Evolutionary conservation across 768 basidiomycete species (phyloP).

Genomic region (Podaxis mareebaensis): DNA sequence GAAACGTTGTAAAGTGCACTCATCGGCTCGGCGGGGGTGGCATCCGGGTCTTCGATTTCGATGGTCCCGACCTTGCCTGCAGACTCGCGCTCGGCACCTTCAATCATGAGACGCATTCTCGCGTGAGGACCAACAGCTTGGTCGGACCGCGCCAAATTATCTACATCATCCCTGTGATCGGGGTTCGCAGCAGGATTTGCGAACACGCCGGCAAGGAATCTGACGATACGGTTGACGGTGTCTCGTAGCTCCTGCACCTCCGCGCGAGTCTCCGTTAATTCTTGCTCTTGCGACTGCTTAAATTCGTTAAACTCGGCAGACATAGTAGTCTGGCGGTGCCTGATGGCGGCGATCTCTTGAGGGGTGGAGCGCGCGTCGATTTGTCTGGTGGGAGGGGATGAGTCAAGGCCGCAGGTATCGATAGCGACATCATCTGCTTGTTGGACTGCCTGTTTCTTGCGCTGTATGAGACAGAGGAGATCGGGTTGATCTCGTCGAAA

Average conservation of each 20-base stretch:
- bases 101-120: slow-evolving; percentile 68
- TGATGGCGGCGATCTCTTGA: slow-evolving; percentile 84
- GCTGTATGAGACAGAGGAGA: slow-evolving; percentile 81
- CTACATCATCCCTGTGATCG: slow-evolving; percentile 31
- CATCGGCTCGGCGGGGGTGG: too few relatives aligned
- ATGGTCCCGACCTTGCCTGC: slow-evolving; percentile 29
- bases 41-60: slow-evolving; percentile 24
- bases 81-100: slow-evolving; percentile 45
- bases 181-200: slow-evolving; percentile 44
- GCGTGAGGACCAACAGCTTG: slow-evolving; percentile 49
- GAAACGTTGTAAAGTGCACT: background rate
- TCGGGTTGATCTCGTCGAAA: slow-evolving; percentile 91
- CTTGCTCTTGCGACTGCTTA: slow-evolving; percentile 81
- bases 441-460: slow-evolving; percentile 69
- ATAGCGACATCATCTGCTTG: slow-evolving; percentile 33
- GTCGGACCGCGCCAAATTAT: slow-evolving; percentile 26
- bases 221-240: slow-evolving; percentile 92
- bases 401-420: slow-evolving; percentile 30
- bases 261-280: slow-evolving; percentile 74
- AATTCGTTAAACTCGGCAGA: slow-evolving; percentile 86
- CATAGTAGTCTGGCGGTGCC: slow-evolving; percentile 88
- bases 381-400: slow-evolving; percentile 39
- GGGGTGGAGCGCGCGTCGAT: slow-evolving; percentile 79
- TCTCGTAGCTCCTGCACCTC: slow-evolving; percentile 92
- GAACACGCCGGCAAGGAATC: slow-evolving; percentile 93